Base-by-base conservation (phyloP, 805 yeast genomes). In the Cephaloascus albidus region DNA sequence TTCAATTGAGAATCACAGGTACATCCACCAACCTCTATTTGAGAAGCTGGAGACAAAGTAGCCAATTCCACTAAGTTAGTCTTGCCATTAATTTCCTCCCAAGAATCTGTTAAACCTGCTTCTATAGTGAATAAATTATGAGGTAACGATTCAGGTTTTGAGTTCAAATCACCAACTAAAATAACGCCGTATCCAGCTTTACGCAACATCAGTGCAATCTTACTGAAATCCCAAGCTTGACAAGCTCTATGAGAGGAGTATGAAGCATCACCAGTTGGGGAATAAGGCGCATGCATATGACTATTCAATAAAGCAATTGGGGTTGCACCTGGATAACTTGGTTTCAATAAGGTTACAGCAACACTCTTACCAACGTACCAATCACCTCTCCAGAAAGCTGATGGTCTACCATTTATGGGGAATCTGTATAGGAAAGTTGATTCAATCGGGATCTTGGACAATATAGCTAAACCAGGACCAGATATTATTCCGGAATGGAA, bases 271-370 rank as follows among this genome's bases (percentile, higher is more conserved):
- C 97, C 97, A 0, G 65, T 60, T 15, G 61, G 52, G 1, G 93
- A 72, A 53, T 93, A 93, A 0, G 98, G 98, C 1, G 98, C 98
- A 58, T 93, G 98, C 93, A 93, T 82, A 57, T 93, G 98, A 15
- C 95, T 81, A 53, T 89, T 90, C 52, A 93, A 62, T 4, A 93
- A 60, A 2, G 94, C 97, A 33, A 93, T 62, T 4, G 81, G 82
- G 4, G 68, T 54, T 2, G 71, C 63, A 15, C 62, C 64, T 0
- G 68, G 60, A 15, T 53, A 50, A 3, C 74, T 60, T 4, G 85
- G 81, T 40, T 64, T 64, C 33, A 93, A 62, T 14, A 60, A 42
- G 0, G 95, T 83, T 3, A 87, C 77, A 1, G 95, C 83, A 16
- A 87, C 75, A 6, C 90, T 74, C 55, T 93, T 93, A 6, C 98